Conservation (phyloP, 495 filamentous ascomycete species). For the Chaetomium tenue region DNA sequence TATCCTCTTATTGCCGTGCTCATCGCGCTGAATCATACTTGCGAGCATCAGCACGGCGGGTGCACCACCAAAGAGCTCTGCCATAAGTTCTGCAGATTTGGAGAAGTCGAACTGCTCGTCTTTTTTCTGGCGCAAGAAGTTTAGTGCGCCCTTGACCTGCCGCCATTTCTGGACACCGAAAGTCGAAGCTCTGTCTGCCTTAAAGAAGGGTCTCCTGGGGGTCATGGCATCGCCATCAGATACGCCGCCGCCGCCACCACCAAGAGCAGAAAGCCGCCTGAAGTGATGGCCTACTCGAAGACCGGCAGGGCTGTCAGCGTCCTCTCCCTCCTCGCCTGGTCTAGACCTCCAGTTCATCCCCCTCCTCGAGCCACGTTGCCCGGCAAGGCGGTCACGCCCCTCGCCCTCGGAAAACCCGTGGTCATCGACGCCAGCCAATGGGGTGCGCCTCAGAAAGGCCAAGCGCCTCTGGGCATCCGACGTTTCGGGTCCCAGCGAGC, state of each 20-base stretch:
- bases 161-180: conserved; percentile 83
- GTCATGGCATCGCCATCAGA: conserved; percentile 53
- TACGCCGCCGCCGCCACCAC: conserved; percentile 42
- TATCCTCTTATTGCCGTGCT: conserved; percentile 91
- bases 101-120: conserved; percentile 85
- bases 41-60: conserved; percentile 91
- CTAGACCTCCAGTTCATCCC: conserved; percentile 51
- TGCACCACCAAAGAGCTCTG: conserved; percentile 85
- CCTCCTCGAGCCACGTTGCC: conserved; percentile 53
- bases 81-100: conserved; percentile 95
- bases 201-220: conserved; percentile 52
- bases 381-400: conserved; percentile 68
- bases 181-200: conserved; percentile 67
- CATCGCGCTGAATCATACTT: conserved; percentile 95
- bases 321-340: conserved; percentile 36
- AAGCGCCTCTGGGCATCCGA: conserved; percentile 37
- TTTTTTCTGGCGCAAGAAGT: conserved; percentile 77
- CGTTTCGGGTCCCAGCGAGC: conserved; percentile 31
- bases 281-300: conserved; percentile 69
- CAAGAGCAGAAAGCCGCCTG: conserved; percentile 70
- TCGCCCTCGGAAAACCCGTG: conserved; percentile 84
- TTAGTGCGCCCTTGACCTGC: conserved; percentile 79
- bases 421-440: conserved; percentile 65
- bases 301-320: conserved; percentile 48
- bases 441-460: conserved; percentile 64